Percentiles rank a stretch among this genome's conserved stretches.
These are phyloP conservation scores for Aspergillus neoniger DNA, from an alignment of 2,329 filamentous ascomycete genomes.

Conservation along the genomic window DNA sequence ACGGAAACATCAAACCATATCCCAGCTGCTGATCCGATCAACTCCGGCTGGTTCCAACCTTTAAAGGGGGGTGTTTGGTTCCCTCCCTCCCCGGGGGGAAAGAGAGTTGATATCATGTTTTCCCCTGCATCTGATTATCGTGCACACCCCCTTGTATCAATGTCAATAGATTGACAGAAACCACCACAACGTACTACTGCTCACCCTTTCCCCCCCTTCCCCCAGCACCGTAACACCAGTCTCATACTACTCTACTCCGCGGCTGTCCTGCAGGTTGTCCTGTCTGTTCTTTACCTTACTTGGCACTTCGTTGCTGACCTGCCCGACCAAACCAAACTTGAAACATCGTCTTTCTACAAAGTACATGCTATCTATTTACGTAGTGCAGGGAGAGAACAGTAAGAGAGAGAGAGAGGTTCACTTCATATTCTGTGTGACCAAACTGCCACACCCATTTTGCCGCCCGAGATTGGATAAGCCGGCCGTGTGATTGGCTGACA, in stretches of 20 bases:
- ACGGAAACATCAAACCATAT: neutral
- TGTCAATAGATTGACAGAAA: slow-evolving; percentile 9
- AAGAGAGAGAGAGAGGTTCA: too few relatives aligned
- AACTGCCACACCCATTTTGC: too few relatives aligned
- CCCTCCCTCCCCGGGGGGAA: neutral
- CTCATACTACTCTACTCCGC: neutral
- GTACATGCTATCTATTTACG: too few relatives aligned
- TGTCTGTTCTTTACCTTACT: too few relatives aligned
- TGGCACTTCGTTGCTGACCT: too few relatives aligned
- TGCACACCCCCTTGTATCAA: slow-evolving; percentile 15
- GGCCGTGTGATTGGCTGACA: slow-evolving; percentile 29
- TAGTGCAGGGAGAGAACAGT: too few relatives aligned
- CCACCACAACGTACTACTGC: too few relatives aligned
- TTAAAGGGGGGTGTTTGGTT: neutral
- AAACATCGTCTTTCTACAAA: too few relatives aligned
- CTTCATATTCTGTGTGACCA: too few relatives aligned
- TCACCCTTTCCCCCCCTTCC: neutral
- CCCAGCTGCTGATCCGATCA: neutral
- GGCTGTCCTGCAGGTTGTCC: too few relatives aligned
- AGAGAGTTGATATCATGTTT: slow-evolving; percentile 15
- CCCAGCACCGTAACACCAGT: neutral
- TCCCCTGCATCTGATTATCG: slow-evolving; percentile 19
- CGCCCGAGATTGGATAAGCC: slow-evolving; percentile 31
- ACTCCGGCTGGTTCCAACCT: neutral
- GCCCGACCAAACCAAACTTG: too few relatives aligned